Evolutionary conservation across 2,329 filamentous ascomycete genomes (phyloP).

Genomic region (Trichophyton equinum): DNA sequence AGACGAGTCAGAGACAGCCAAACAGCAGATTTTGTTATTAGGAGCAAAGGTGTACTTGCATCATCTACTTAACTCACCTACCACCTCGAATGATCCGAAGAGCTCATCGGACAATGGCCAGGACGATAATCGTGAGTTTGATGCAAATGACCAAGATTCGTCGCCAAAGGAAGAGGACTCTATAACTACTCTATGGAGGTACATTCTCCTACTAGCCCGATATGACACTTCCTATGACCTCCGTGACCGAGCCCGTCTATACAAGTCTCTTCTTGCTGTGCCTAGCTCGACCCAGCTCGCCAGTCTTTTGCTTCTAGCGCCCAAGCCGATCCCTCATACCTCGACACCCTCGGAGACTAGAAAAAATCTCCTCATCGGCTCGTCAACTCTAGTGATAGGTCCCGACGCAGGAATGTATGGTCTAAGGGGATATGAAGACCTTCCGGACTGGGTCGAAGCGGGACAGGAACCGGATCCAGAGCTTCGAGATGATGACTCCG

Average conservation of each 20-base stretch:
- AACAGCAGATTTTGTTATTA: slow-evolving; percentile 80
- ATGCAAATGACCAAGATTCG: slow-evolving; percentile 9
- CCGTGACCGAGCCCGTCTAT: slow-evolving; percentile 78
- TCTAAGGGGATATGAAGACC: slow-evolving; percentile 60
- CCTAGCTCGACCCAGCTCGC: slow-evolving; percentile 70
- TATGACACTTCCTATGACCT: slow-evolving; percentile 95
- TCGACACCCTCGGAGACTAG: slow-evolving; percentile 79
- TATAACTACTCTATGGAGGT: slow-evolving; percentile 68
- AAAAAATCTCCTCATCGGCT: slow-evolving; percentile 66
- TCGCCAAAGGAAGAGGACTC: slow-evolving; percentile 40
- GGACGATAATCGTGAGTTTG: slow-evolving; percentile 10
- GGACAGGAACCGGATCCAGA: slow-evolving; percentile 67
- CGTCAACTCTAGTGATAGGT: slow-evolving; percentile 72
- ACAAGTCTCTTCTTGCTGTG: slow-evolving; percentile 67
- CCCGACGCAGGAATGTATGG: slow-evolving; percentile 61
- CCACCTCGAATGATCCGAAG: slow-evolving; percentile 10
- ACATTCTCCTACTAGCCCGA: slow-evolving; percentile 69
- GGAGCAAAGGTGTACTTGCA: slow-evolving; percentile 96
- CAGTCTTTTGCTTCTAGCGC: slow-evolving; percentile 77
- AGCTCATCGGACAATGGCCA: neutral
- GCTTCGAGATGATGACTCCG: slow-evolving; percentile 50
- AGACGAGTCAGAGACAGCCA: slow-evolving; percentile 71
- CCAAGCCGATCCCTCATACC: slow-evolving; percentile 83
- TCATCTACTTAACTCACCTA: slow-evolving; percentile 43
- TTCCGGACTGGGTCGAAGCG: slow-evolving; percentile 74